Conservation (phyloP, 805 yeast species). For the Vanderwaltozyma polyspora region DNA sequence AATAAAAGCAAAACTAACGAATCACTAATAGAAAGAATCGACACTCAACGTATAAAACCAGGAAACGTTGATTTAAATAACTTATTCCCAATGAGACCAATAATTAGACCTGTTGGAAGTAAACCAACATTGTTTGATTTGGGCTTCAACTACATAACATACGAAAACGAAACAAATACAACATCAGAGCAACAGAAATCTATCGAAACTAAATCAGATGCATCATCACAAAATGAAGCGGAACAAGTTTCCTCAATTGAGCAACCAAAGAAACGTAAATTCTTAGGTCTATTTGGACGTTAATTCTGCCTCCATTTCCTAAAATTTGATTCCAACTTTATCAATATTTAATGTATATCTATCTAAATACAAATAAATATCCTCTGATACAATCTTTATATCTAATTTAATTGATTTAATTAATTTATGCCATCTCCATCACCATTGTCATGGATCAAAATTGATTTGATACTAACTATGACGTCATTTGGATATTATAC, state of each 20-base stretch:
- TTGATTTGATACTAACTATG: too few relatives aligned
- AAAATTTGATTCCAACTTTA: too few relatives aligned
- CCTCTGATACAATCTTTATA: too few relatives aligned
- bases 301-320: conserved; percentile 3
- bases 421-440: too few relatives aligned
- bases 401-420: too few relatives aligned
- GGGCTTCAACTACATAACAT: conserved; percentile 71
- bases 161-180: conserved; percentile 22
- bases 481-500: too few relatives aligned
- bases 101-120: conserved; percentile 51
- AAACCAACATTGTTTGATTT: conserved; percentile 90
- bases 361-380: too few relatives aligned
- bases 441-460: too few relatives aligned
- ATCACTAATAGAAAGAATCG: conserved; percentile 34
- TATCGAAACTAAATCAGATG: conserved; percentile 6
- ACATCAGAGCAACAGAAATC: neutral
- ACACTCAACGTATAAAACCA: conserved; percentile 10
- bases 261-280: conserved; percentile 43
- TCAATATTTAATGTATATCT: too few relatives aligned
- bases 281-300: conserved; percentile 65
- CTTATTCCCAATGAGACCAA: conserved; percentile 26
- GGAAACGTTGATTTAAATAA: conserved; percentile 15
- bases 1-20: conserved; percentile 6
- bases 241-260: conserved; percentile 19
- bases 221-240: conserved; percentile 9